phyloP scores from a whole-genome alignment of 495 filamentous ascomycete genomes.

The Pseudomonodictys pantanalensis region DNA sequence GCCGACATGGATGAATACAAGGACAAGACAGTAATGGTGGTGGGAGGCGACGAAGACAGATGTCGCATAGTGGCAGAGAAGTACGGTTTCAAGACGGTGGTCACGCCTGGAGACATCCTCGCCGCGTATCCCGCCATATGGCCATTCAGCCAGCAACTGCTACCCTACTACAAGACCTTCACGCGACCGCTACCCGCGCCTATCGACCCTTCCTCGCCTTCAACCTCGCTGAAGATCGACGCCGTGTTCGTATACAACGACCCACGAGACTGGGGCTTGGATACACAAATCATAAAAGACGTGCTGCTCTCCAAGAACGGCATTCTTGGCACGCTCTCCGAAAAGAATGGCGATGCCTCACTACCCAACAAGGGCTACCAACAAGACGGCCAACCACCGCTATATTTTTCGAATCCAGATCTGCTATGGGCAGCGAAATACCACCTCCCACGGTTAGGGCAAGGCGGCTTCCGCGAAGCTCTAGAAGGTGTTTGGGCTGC shows the following conservation, averaged over 20 bases:
- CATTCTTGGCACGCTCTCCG: slow-evolving; percentile 71
- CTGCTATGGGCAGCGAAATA: slow-evolving; percentile 81
- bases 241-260: slow-evolving; percentile 89
- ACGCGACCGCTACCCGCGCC: slow-evolving; percentile 60
- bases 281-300: slow-evolving; percentile 77
- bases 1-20: slow-evolving; percentile 53
- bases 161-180: slow-evolving; percentile 58
- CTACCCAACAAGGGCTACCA: slow-evolving; percentile 74
- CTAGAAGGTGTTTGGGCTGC: slow-evolving; percentile 74
- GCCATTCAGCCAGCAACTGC: slow-evolving; percentile 69
- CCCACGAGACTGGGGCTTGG: slow-evolving; percentile 90
- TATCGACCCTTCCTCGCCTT: slow-evolving; percentile 40
- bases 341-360: slow-evolving; percentile 50
- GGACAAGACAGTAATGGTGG: slow-evolving; percentile 74
- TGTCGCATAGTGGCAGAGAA: slow-evolving; percentile 73
- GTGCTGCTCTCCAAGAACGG: slow-evolving; percentile 72
- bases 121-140: slow-evolving; percentile 69
- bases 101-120: slow-evolving; percentile 82
- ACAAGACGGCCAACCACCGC: slow-evolving; percentile 69
- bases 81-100: slow-evolving; percentile 82
- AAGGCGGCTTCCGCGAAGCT: slow-evolving; percentile 85
- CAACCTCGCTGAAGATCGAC: slow-evolving; percentile 64
- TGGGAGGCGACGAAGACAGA: slow-evolving; percentile 73
- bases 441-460: slow-evolving; percentile 83
- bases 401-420: slow-evolving; percentile 91